Conservation (phyloP, 1,139 yeast species). For the Magnusiomyces ingens region DNA sequence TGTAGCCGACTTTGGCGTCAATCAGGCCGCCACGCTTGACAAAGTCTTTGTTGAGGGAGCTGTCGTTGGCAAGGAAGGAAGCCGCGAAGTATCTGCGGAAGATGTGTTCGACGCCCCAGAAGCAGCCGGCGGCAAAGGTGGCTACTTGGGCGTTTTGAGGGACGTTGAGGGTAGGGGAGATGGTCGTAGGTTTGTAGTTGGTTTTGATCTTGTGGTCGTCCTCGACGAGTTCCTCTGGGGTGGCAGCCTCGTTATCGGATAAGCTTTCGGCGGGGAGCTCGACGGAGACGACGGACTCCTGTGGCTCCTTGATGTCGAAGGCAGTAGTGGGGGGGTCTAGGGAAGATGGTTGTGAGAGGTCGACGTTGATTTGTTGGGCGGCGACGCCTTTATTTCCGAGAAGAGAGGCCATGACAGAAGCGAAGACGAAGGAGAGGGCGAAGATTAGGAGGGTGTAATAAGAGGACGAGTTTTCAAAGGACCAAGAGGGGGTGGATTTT, state of each 20-base stretch:
- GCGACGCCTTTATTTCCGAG: too few species aligned
- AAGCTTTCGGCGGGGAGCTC: background rate
- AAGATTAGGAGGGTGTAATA: too few species aligned
- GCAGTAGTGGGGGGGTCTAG: background rate
- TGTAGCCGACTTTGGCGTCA: slow-evolving; percentile 82
- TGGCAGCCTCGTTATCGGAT: background rate
- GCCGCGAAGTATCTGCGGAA: slow-evolving; percentile 54
- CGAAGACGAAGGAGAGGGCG: too few species aligned
- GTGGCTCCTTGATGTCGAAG: background rate
- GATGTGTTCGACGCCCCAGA: slow-evolving; percentile 93
- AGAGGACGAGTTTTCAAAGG: too few species aligned
- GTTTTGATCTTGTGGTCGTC: background rate
- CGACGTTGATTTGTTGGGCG: too few species aligned
- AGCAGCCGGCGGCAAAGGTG: slow-evolving; percentile 47
- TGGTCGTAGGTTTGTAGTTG: slow-evolving; percentile 10
- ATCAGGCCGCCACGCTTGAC: slow-evolving; percentile 46
- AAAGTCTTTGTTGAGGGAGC: background rate
- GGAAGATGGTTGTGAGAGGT: too few species aligned
- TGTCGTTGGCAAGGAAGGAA: background rate
- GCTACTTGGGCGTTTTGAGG: slow-evolving; percentile 33
- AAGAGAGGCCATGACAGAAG: too few species aligned
- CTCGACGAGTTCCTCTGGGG: background rate
- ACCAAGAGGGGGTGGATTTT: too few species aligned
- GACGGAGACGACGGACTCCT: background rate
- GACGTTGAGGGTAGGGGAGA: slow-evolving; percentile 28